Evolutionary conservation across 768 basidiomycete genomes (phyloP).

Genomic region (Xanthoconium purpureum): DNA sequence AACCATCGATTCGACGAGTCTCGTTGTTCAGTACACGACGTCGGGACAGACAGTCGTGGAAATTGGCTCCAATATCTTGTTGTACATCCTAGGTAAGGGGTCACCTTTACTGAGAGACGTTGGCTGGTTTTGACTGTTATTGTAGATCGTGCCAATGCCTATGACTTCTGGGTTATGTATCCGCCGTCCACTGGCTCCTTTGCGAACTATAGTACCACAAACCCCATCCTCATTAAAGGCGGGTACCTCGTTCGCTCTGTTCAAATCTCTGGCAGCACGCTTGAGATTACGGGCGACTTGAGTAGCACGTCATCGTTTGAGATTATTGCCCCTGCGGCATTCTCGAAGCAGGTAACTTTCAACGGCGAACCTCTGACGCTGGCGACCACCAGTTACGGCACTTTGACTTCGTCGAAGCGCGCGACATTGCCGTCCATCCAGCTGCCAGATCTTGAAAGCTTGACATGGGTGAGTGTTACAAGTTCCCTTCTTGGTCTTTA

Average conservation of each 20-base stretch:
- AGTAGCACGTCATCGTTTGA: constrained; percentile 44
- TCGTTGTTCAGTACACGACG: constrained; percentile 46
- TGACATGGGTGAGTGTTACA: constrained; percentile 15
- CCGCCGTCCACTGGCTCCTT: constrained; percentile 36
- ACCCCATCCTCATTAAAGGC: constrained; percentile 47
- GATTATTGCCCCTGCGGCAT: constrained; percentile 43
- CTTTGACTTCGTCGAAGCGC: constrained; percentile 28
- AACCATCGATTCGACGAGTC: constrained; percentile 31
- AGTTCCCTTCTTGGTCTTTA: background rate
- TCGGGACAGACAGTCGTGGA: constrained; percentile 46
- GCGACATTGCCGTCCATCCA: constrained; percentile 13
- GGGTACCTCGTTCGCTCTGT: constrained; percentile 47
- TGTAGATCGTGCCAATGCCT: constrained; percentile 46
- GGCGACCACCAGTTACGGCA: constrained; percentile 41
- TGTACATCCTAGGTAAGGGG: constrained; percentile 45
- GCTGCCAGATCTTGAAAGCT: constrained; percentile 18
- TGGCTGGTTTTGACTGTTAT: background rate
- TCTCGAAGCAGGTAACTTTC: constrained; percentile 41
- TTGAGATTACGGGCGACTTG: constrained; percentile 44
- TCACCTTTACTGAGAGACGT: background rate
- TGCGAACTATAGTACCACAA: constrained; percentile 34
- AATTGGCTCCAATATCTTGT: constrained; percentile 36
- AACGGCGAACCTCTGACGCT: constrained; percentile 38
- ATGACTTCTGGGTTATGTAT: constrained; percentile 51
- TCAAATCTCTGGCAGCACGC: constrained; percentile 33